These are phyloP conservation scores for Coffea eugenioides DNA, from an alignment of 257 asterid genomes.

Conservation along the genomic window DNA sequence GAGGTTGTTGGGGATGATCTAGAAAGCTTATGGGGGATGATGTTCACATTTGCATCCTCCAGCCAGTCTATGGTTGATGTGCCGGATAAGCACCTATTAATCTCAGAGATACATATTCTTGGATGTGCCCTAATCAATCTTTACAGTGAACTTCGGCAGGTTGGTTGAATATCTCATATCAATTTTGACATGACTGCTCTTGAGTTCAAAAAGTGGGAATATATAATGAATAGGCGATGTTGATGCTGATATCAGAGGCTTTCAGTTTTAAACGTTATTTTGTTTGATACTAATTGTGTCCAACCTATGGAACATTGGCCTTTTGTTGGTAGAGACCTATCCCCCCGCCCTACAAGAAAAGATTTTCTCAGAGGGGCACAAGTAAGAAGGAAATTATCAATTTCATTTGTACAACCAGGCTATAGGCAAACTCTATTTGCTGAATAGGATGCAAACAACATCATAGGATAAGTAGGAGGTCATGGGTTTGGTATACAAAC, in stretches of 20 bases:
- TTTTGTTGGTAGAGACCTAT: not conserved
- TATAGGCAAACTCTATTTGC: not conserved
- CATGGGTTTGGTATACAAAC: not conserved
- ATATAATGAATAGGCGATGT: not conserved
- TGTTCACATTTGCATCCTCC: slow-evolving; percentile 53
- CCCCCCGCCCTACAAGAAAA: not conserved
- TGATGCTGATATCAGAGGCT: not conserved
- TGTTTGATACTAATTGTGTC: not conserved
- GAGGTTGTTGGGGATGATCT: slow-evolving; percentile 79
- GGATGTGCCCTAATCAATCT: slow-evolving; percentile 73
- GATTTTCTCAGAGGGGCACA: too few relatives aligned
- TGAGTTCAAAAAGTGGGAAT: slow-evolving; percentile 4
- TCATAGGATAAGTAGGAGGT: not conserved
- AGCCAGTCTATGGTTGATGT: slow-evolving; percentile 41
- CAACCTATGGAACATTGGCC: not conserved
- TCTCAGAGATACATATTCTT: slow-evolving; percentile 49
- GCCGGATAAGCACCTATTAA: slow-evolving; percentile 43
- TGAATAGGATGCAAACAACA: not conserved
- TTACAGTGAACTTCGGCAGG: slow-evolving; percentile 97
- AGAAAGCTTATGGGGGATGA: slow-evolving; percentile 66
- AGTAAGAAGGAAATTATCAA: too few relatives aligned
- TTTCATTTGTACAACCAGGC: not conserved
- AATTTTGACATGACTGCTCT: slow-evolving; percentile 6
- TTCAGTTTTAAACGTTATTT: not conserved
- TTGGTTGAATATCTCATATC: slow-evolving; percentile 32